Conservation (phyloP, 129 eudicot genomes). For the Logfia minima region DNA sequence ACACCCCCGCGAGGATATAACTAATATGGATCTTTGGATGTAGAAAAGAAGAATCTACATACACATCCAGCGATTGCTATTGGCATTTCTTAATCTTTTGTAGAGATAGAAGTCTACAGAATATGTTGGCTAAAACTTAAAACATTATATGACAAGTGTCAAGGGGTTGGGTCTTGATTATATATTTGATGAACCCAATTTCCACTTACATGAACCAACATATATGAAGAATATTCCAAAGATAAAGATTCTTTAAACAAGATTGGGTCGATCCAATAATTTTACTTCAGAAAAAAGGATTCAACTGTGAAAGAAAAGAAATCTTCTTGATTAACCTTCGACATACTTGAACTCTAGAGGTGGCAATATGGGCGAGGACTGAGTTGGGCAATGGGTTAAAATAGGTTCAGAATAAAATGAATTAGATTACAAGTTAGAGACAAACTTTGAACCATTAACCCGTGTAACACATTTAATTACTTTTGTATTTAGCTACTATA, state of each 20-base stretch:
- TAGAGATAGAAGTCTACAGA: no score
- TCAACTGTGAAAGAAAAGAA: background rate
- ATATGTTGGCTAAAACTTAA: background rate
- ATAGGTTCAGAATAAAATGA: no score
- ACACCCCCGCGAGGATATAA: background rate
- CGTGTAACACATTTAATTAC: background rate
- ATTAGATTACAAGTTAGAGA: background rate
- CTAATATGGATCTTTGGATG: no score
- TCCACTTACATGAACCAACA: constrained; percentile 5
- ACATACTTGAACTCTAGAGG: background rate
- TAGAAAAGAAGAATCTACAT: no score
- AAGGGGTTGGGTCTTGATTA: background rate
- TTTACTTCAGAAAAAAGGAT: background rate
- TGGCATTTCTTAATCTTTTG: no score
- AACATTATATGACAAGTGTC: background rate
- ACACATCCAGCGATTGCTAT: no score
- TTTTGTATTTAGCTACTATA: no score
- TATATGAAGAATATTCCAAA: background rate
- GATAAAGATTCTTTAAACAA: no score
- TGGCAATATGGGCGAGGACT: background rate
- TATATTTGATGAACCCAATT: no score
- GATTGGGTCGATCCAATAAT: background rate
- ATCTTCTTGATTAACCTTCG: background rate
- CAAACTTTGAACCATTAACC: background rate
- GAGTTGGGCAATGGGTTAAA: background rate